Evolutionary conservation across 192 early-diverging fungal species (phyloP), one percentile per base, ranked within the genome.

Genomic region (Kappamyces sp.): DNA sequence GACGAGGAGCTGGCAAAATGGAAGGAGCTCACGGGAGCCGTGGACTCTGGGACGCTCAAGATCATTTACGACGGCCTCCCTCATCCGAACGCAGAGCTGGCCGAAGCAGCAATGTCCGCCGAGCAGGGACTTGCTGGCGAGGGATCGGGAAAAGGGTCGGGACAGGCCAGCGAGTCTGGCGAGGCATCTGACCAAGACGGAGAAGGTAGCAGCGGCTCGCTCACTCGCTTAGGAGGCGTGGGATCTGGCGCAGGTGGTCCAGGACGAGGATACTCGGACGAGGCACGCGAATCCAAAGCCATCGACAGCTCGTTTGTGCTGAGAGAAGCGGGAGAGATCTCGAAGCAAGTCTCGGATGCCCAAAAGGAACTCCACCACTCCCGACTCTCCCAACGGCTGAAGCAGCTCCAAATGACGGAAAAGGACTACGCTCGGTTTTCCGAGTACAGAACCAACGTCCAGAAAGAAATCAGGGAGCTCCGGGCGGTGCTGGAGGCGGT

Each of bases 401-500:
- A 71, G 6, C 72, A 86, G 55, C 74, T 90, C 48, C 68, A 87
- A 8, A 90, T 90, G 88, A 83, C 74, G 2, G 74, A 79, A 9
- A 74, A 72, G 33, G 85, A 90, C 62, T 82, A 74, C 57, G 37
- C 67, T 41, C 54, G 68, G 42, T 70, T 69, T 60, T 61, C 52
- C 38, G 43, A 63, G 29, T 67, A 67, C 35, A 61, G 60, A 30
- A 48, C 69, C 36, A 76, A 62, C 81, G 83, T 91, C 4, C 68
- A 75, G 15, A 77, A 77, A 12, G 87, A 91, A 62, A 79, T 89
- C 38, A 75, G 81, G 14, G 85, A 89, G 62, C 71, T 91, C 1
- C 78, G 86, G 39, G 87, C 84, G 1, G 80, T 89, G 12, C 57
- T 91, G n/a, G 87, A 89, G 63, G 73, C 80, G 14, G 79, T 84